Evolutionary conservation across 441 rosid genomes (phyloP), one percentile per base, ranked within the genome.

Genomic region (Populus hybrid): DNA sequence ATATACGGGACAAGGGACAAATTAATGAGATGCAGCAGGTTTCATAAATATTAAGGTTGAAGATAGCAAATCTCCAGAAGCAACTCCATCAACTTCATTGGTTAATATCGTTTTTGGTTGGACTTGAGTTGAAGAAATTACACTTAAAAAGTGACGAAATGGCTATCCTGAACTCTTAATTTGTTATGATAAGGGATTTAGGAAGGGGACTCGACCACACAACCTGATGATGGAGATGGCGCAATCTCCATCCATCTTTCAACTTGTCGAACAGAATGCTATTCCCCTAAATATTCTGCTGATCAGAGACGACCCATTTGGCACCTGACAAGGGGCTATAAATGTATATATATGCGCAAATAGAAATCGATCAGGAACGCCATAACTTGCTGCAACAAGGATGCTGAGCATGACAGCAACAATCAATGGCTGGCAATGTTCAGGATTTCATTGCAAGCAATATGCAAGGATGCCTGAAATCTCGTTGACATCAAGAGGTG

Each of bases 401-500:
- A 50, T 72, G 66, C 12, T 23, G 50, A 81, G 53, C 36, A 77
- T 79, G 78, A 73, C 79, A 61, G 35, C 75, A 72, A 28, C 18
- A 24, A 6, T 75, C 36, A 26, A 61, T 69, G 79, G 66, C 42
- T 71, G 63, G 18, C 79, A 28, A 20, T 64, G 31, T 21, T 38
- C 66, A 11, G 71, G 71, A 28, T 70, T 72, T 71, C 61, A 26
- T 59, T 50, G 67, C 61, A 72, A 20, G 74, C 71, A 69, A 23
- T 38, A 24, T 42, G 53, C 24, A 1, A 71, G 64, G 33, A 31
- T 61, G 35, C 70, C 72, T 28, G 71, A 28, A 35, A 66, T 68
- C 23, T 64, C 80, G 28, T 14, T 23, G 72, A 64, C 75, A 12
- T 69, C 77, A 28, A 71, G 40, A 23, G 80, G 85, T 76, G 45